Base-by-base conservation (phyloP, 768 basidiomycete genomes). In the Macrolepiota fuliginosa region DNA sequence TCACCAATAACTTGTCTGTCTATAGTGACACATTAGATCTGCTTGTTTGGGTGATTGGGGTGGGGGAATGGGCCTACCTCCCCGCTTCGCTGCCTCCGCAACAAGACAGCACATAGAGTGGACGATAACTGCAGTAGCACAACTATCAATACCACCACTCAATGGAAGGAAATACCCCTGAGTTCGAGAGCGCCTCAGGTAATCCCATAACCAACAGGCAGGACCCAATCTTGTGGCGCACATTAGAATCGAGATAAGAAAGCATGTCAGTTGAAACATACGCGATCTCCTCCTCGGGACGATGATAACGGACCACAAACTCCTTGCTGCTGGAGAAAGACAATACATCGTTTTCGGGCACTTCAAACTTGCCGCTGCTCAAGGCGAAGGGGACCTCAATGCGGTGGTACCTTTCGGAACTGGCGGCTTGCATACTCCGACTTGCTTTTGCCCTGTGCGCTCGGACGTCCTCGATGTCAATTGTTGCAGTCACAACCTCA, bases 181-280 rank as follows among this genome's bases (percentile, higher is more conserved):
- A 0, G 90, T 94, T 9, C 92, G 81, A 4, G 96, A 98, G 47
- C 97, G 87, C 39, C 97, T 84, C 32, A 99, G 85, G 70, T 98
- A 99, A 71, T 99, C 97, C 97, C 97, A 99, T n/a, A 99, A 80
- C 97, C 97, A 99, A 70, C 97, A 98, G 15, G 96, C 97, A 6
- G 97, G 97, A 4, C 97, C 97, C 2, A 98, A 78, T 2, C 96
- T 98, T 39, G 0, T 49, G 9, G 55, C 64, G 11, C 19, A 5
- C 54, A 50, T 60, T 50, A 56, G 51, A 50, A 52, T 36, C 32
- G 36, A 22, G 12, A 17, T 15, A 17, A 19, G 12, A 6, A 54
- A 47, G 19, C 24, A 45, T n/a, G 6, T 46, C 47, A 15, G 46
- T 61, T 54, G 51, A 36, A 12, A 82, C 93, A 67, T 69, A 97